Base-by-base conservation (phyloP, 176 grass and related monocot species). In the Carex littledalei region DNA sequence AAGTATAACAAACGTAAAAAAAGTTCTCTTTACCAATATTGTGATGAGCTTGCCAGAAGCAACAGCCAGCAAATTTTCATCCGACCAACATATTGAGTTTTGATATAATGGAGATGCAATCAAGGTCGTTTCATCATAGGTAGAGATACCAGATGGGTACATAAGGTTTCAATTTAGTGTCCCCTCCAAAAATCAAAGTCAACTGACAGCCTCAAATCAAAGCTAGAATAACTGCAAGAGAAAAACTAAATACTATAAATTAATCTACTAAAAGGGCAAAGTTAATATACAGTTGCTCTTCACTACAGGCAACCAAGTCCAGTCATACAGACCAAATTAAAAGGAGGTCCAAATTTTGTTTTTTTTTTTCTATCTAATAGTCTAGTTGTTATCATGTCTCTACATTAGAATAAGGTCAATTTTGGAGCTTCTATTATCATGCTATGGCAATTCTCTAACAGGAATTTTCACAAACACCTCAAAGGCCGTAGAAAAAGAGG, bases 91-190 rank as follows among this genome's bases (percentile, higher is more conserved):
- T 37, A 95, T 92, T 76, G 95, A 88, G 22, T 93, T 91, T 49
- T 89, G 92, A 84, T 98, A 98, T 59, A 89, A 93, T 1, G 92
- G 91, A 53, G 92, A 93, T 43, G 92, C 89, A 89, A 98, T 87
- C 54, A 94, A 67, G 16, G 92, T 86, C 0, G 84, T 80, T 1
- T 89, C 87, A 47, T 94, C 89, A 60, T 89, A 93, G 49, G 21
- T 55, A 77, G 73, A 77, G 11, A 50, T 32, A n/a, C 34, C 67
- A 70, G 41, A 70, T 41, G 67, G 41, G 34, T n/a, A 70, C 2
- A 41, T 70, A 8, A 17, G 34, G 67, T 41, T 41, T 39, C 5
- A 67, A 67, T 35, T 15, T 35, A 34, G 13, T 67, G 31, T 35
- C 29, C 29, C 64, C 31, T 35, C 13, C 4, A 67, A 67, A 34